phyloP scores from a whole-genome alignment of 441 rosid species.

The Breynia disticha region DNA sequence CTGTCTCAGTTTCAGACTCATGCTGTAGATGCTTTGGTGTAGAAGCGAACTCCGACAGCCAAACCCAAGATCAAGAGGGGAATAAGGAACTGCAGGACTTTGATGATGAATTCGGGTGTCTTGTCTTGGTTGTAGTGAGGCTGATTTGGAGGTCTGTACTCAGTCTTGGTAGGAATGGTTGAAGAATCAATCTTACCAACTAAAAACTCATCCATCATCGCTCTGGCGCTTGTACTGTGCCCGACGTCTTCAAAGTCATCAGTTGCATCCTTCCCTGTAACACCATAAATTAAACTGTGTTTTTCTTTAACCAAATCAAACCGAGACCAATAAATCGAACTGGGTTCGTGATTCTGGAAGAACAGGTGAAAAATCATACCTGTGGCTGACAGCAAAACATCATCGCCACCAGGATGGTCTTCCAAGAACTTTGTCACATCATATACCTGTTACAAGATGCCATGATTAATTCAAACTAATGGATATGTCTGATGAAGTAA shows the following conservation, averaged over 20 bases:
- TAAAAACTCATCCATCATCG: constrained; percentile 73
- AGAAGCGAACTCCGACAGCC: constrained; percentile 71
- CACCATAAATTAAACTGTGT: neutral
- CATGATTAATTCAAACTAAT: neutral
- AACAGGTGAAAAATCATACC: constrained; percentile 29
- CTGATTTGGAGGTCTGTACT: constrained; percentile 52
- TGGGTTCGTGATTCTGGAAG: neutral
- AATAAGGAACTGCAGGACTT: constrained; percentile 76
- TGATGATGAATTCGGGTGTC: constrained; percentile 55
- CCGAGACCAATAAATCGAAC: too few species aligned
- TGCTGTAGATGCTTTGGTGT: constrained; percentile 52
- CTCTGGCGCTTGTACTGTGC: constrained; percentile 70
- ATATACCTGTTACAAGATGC: constrained; percentile 44
- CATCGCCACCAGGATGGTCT: constrained; percentile 98
- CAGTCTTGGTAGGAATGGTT: constrained; percentile 46
- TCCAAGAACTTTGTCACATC: constrained; percentile 93
- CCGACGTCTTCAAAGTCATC: constrained; percentile 94
- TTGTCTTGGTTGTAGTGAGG: constrained; percentile 68
- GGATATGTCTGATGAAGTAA: neutral
- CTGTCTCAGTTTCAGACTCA: constrained; percentile 16
- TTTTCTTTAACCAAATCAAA: too few species aligned
- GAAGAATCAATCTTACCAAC: constrained; percentile 61
- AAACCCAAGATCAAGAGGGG: constrained; percentile 80
- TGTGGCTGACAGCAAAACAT: constrained; percentile 74
- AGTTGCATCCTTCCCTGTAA: constrained; percentile 80